phyloP scores from a whole-genome alignment of 2,329 filamentous ascomycete species.

The Periconia digitata region DNA sequence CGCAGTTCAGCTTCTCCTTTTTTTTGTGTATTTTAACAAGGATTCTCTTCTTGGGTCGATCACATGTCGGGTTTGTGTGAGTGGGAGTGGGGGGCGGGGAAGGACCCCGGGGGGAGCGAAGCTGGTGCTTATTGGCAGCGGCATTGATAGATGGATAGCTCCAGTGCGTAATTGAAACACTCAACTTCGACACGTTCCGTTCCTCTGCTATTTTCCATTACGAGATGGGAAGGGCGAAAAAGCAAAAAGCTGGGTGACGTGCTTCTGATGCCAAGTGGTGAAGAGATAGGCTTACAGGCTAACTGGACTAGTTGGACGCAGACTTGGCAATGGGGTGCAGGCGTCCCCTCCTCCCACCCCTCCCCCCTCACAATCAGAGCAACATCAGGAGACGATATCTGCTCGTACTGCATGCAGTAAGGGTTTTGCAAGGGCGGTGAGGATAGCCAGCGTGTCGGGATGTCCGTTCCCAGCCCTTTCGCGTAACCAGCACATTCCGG shows the following conservation, averaged over 20 bases:
- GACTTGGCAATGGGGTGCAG: too few species aligned
- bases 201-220: conserved; percentile 19
- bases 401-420: conserved; percentile 7
- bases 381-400: conserved; percentile 12
- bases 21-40: conserved; percentile 35
- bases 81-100: background rate
- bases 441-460: conserved; percentile 11
- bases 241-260: conserved; percentile 27
- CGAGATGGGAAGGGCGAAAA: conserved; percentile 22
- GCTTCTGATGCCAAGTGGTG: conserved; percentile 34
- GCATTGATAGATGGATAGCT: conserved; percentile 31
- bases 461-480: conserved; percentile 1
- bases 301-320: too few species aligned
- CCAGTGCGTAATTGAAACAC: conserved; percentile 38
- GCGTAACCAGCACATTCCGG: conserved; percentile 6
- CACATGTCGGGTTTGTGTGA: conserved; percentile 1
- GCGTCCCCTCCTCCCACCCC: conserved; percentile 1
- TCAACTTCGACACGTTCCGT: background rate
- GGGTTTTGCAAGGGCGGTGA: conserved; percentile 16
- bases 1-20: too few species aligned
- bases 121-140: conserved; percentile 33
- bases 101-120: background rate
- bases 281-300: conserved; percentile 22
- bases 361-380: conserved; percentile 16
- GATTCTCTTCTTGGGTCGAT: conserved; percentile 17